Base-by-base conservation (phyloP, 305 asterid genomes). In the Rubia peregrina region DNA sequence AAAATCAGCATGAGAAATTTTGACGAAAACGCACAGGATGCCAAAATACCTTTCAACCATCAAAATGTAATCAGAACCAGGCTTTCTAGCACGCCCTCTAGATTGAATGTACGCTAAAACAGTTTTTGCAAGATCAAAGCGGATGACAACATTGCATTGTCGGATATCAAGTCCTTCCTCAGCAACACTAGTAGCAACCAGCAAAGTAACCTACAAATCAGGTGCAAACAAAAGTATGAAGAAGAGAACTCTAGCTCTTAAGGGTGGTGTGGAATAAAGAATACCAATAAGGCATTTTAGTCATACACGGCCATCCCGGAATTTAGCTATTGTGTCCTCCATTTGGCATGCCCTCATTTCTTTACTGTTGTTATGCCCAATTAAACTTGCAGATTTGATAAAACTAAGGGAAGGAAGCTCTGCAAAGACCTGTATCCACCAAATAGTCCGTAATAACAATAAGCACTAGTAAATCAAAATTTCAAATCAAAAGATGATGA, bases 81-180 rank as follows among this genome's bases (percentile, higher is more conserved):
- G 98, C 81, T 95, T 91, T 76, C 99, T 88, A 69, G 99, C 99
- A 79, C 99, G 98, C 3, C 99, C 98, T 78, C 99, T 90, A 75
- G 99, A 95, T 84, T 95, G 99, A 80, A 95, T 95, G 82, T 91
- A 95, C 0, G 99, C 99, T 83, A 95, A 79, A 73, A 95, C 97
- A 76, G 99, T 95, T 85, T 95, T 95, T 57, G 99, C 99, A 71
- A 95, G 98, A 83, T 95, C 99, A 86, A 95, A 95, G 73, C 99
- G 96, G 70, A 95, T 91, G 78, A 95, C 99, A 81, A 95, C 99
- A 76, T 95, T 95, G 85, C 99, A 95, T 80, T 95, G 99, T 73
- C 98, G 89, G 76, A 95, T 95, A 86, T 95, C 99, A 77, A 95
- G 98, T 38, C 98, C 99, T 88, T 95, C 99, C 89, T 95, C 99